Base-by-base conservation (phyloP, 305 asterid species). In the Andrographis paniculata region DNA sequence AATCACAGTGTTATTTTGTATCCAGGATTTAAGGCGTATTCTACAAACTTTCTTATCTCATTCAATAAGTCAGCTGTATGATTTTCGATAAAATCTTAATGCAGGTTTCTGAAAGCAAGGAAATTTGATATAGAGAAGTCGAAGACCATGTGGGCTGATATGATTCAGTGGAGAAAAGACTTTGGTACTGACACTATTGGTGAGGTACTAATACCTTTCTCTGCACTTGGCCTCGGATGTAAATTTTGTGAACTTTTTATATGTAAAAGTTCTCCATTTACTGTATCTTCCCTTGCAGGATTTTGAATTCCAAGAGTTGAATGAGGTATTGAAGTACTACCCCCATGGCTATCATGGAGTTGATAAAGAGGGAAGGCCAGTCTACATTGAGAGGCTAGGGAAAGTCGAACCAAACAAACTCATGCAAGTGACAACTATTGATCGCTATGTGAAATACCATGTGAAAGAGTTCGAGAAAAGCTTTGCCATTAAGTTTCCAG, bases 291-390 rank as follows among this genome's bases (percentile, higher is more conserved):
- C 48, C 27, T 52, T 17, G 53, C 64, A 92, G 99, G 96, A 87
- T 48, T 92, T 92, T 67, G 95, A 79, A 47, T 92, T 73, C 60
- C 51, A 76, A 55, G 96, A 92, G 74, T 23, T 87, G 62, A 59
- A 73, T 67, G 94, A 92, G 50, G 99, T 92, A 60, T 55, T 83
- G 64, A 79, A 71, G 41, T 81, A 84, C 67, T 92, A 92, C 48
- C 99, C 99, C 55, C 99, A 91, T 59, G 99, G 99, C 20, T 74
- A 87, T 74, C 99, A 91, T 66, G 99, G 99, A 27, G 79, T 87
- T 50, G 96, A 91, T 70, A 91, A 77, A 71, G 89, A 81, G 35
- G 99, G 99, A 61, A 79, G 96, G 56, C 99, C 96, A 15, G 61
- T 91, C 17, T 91, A 91, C 72, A 80, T 91, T 59, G 99, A 92